Evolutionary conservation across 2,329 filamentous ascomycete species (phyloP).

Genomic region (Hypoxylon sp.): DNA sequence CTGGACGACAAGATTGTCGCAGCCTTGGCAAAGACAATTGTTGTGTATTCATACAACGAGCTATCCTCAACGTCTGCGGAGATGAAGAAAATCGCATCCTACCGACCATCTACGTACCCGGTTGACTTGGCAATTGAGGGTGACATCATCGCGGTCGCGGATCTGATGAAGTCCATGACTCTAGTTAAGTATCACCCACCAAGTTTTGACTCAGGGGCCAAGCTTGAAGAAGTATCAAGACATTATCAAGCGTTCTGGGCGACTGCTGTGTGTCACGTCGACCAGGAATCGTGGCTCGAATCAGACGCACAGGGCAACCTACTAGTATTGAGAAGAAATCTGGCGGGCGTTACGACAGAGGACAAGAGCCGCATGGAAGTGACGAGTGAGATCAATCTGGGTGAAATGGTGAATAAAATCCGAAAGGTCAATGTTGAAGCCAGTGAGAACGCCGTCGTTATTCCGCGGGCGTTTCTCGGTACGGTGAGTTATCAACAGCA

Average conservation of each 20-base stretch:
- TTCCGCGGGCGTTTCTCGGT: constrained; percentile 87
- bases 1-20: constrained; percentile 85
- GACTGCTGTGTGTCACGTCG: constrained; percentile 82
- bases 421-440: constrained; percentile 78
- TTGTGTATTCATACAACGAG: constrained; percentile 70
- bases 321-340: constrained; percentile 81
- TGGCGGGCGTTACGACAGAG: constrained; percentile 79
- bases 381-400: constrained; percentile 85
- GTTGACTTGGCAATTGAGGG: constrained; percentile 83
- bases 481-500: constrained; percentile 73
- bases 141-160: constrained; percentile 84
- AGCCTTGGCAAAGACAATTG: constrained; percentile 89
- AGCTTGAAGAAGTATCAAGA: constrained; percentile 80
- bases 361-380: constrained; percentile 80
- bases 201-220: constrained; percentile 69
- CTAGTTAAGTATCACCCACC: constrained; percentile 79
- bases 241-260: constrained; percentile 88
- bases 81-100: constrained; percentile 80
- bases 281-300: constrained; percentile 82
- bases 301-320: constrained; percentile 92
- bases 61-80: constrained; percentile 68
- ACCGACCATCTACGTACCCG: constrained; percentile 86
- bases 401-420: constrained; percentile 95
- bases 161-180: constrained; percentile 93
- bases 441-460: constrained; percentile 75